These are phyloP conservation scores for Paracoccidioides brasiliensis DNA, from an alignment of 2,329 filamentous ascomycete genomes.

Conservation along the genomic window DNA sequence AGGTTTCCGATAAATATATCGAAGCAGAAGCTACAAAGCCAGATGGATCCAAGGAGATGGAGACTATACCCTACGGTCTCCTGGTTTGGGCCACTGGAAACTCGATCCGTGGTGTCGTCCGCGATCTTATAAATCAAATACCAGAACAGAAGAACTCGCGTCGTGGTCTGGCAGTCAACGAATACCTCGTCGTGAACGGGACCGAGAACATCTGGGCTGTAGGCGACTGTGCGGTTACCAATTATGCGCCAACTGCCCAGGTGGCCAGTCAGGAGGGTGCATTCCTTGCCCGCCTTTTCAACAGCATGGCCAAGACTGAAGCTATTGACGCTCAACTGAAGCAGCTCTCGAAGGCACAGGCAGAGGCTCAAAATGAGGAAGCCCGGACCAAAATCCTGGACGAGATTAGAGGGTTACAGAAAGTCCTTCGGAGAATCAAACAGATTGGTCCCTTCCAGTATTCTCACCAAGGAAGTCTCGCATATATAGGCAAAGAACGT, in stretches of 20 bases:
- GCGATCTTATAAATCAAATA: constrained; percentile 82
- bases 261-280: constrained; percentile 90
- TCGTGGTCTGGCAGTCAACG: constrained; percentile 90
- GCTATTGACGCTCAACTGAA: constrained; percentile 63
- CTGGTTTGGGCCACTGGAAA: constrained; percentile 98
- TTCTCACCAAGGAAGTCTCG: constrained; percentile 90
- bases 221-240: constrained; percentile 92
- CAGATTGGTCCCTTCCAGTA: constrained; percentile 97
- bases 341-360: constrained; percentile 51
- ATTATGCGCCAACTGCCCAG: constrained; percentile 95
- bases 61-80: constrained; percentile 83
- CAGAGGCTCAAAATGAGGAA: constrained; percentile 53
- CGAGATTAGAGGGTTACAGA: constrained; percentile 78
- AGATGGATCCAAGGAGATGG: constrained; percentile 68
- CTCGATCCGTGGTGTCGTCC: constrained; percentile 75
- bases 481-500: constrained; percentile 97
- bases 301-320: constrained; percentile 96
- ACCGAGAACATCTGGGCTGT: constrained; percentile 96
- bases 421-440: constrained; percentile 76
- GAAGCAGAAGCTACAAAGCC: constrained; percentile 74
- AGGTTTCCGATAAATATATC: constrained; percentile 81
- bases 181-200: constrained; percentile 96
- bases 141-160: constrained; percentile 91
- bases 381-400: constrained; percentile 46
- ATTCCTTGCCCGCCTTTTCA: constrained; percentile 92